Conservation (phyloP, 1,139 yeast species). For the Wickerhamomyces sp. region DNA sequence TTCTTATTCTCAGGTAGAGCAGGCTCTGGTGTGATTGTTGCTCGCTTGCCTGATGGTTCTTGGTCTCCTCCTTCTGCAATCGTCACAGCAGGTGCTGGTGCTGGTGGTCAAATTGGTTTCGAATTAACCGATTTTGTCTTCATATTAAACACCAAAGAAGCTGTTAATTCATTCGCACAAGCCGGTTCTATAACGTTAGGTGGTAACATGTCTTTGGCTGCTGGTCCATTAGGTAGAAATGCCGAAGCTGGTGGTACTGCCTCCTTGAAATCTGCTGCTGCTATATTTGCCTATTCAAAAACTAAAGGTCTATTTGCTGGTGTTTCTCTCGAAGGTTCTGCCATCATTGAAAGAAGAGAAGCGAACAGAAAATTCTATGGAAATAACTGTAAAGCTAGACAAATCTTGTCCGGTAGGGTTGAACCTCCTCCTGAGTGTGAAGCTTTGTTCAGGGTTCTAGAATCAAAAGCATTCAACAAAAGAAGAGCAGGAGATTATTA, state of each 20-base stretch:
- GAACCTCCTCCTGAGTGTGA: constrained; percentile 95
- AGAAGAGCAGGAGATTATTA: constrained; percentile 38
- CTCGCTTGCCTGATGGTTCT: constrained; percentile 86
- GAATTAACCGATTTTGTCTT: constrained; percentile 96
- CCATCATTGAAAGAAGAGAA: constrained; percentile 90
- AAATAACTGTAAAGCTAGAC: constrained; percentile 75
- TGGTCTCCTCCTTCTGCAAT: constrained; percentile 99
- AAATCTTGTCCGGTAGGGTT: constrained; percentile 76
- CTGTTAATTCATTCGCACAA: constrained; percentile 92
- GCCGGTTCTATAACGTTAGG: constrained; percentile 93
- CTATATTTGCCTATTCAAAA: constrained; percentile 89
- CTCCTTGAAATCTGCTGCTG: constrained; percentile 80
- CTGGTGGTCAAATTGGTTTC: constrained; percentile 96
- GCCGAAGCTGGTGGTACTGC: constrained; percentile 99
- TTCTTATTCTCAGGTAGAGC: constrained; percentile 95
- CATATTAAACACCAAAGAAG: constrained; percentile 77
- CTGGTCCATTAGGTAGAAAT: constrained; percentile 95
- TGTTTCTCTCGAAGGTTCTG: constrained; percentile 94
- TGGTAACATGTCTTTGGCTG: constrained; percentile 95
- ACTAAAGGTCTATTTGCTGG: constrained; percentile 98
- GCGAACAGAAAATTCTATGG: constrained; percentile 96
- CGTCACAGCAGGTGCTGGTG: constrained; percentile 96
- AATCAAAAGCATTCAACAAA: constrained; percentile 76
- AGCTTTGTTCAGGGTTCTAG: constrained; percentile 78
- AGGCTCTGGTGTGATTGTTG: constrained; percentile 94